Evolutionary conservation across 495 filamentous ascomycete species (phyloP).

Genomic region (Melanomma pulvis-pyrius): DNA sequence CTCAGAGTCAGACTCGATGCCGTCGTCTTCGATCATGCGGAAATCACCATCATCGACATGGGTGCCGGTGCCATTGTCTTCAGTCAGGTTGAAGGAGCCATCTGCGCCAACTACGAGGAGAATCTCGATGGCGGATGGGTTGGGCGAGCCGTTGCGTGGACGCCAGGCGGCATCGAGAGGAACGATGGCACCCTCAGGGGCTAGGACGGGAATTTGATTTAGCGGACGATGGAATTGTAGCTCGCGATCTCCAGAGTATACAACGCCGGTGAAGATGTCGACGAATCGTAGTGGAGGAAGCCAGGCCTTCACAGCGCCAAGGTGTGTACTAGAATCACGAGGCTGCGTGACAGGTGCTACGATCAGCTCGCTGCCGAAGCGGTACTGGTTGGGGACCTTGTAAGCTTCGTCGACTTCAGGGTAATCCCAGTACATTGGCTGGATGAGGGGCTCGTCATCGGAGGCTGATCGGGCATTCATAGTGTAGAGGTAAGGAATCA

Average conservation of each 20-base stretch:
- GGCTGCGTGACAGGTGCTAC: conserved; percentile 57
- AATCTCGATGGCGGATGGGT: conserved; percentile 50
- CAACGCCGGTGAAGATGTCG: conserved; percentile 55
- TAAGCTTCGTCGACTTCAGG: conserved; percentile 54
- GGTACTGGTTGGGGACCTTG: conserved; percentile 55
- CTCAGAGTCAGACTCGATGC: conserved; percentile 14
- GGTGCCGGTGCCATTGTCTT: conserved; percentile 41
- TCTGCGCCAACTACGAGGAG: conserved; percentile 58
- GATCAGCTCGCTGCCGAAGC: conserved; percentile 57
- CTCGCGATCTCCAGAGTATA: conserved; percentile 57
- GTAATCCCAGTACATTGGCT: conserved; percentile 65
- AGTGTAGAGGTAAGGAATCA: conserved; percentile 62
- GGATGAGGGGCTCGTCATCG: conserved; percentile 54
- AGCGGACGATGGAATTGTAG: conserved; percentile 52
- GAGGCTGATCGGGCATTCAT: conserved; percentile 53
- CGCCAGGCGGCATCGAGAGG: conserved; percentile 49
- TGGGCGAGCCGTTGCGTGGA: conserved; percentile 49
- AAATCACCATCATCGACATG: conserved; percentile 35
- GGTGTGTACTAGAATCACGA: conserved; percentile 44
- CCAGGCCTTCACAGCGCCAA: conserved; percentile 53
- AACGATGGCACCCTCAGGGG: conserved; percentile 58
- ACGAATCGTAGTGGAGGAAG: conserved; percentile 54
- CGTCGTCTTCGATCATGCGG: conserved; percentile 32
- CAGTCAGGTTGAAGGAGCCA: conserved; percentile 50
- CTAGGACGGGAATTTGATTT: conserved; percentile 53